Base-by-base conservation (phyloP, 371 early-diverging fungal genomes). In the Nematocida sp. region DNA sequence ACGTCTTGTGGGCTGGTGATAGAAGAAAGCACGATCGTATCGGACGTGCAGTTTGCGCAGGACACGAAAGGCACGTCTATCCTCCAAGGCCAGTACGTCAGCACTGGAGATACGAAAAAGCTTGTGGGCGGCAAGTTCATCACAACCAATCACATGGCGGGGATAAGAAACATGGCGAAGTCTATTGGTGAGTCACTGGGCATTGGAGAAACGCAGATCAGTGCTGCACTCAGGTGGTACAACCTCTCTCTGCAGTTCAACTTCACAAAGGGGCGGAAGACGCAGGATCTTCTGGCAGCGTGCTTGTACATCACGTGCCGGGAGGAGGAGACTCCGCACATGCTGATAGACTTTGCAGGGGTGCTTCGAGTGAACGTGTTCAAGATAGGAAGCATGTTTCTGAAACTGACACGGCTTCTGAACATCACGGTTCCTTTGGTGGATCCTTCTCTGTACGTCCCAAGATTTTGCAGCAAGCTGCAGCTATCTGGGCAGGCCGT, bases 331-430 rank as follows among this genome's bases (percentile, higher is more conserved):
- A 90, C 89, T 8, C 81, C 83, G 7, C 91, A 92, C 77, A 90
- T 99, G 91, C 84, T 99, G 63, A 95, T 99, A 58, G 99, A 99
- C 81, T 96, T 99, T 79, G 87, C 94, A 0, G 95, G 93, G 77
- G 81, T 90, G 1, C 80, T 95, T 27, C 87, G 88, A 67, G 62
- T 83, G 2, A 75, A 92, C 84, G 94, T 96, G 13, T 97, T 91
- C 83, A 86, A 86, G 63, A 87, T 97, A 29, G 99, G 97, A 60
- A 86, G 88, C 0, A 89, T 91, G 0, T 97, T 95, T 84, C 82
- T 91, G 23, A 88, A 88, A 74, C 84, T 98, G 17, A 87, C 89
- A 5, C 84, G 87, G 13, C 83, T 86, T 27, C 85, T 98, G 27
- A 85, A 87, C 50, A 74, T 91, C 13, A 43, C 80, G n/a, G 76